Percentiles rank a stretch among this genome's conserved stretches.
phyloP scores from a whole-genome alignment of 805 yeast species.

The Kurtzmaniella fragi region DNA sequence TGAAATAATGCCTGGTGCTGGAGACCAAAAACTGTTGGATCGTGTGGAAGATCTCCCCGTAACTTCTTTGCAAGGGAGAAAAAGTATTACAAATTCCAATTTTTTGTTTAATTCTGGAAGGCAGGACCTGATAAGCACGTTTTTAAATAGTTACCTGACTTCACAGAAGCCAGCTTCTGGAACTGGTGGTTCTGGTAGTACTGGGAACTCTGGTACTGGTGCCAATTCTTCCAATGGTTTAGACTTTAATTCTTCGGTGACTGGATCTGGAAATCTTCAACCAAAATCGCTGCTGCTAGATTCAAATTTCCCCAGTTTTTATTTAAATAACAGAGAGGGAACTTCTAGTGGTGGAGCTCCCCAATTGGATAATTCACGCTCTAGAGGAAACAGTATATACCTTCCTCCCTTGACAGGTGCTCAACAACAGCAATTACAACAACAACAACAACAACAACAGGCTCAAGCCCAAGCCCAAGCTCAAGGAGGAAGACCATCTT shows the following conservation, averaged over 20 bases:
- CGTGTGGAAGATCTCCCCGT: too few relatives aligned
- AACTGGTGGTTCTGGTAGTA: background rate
- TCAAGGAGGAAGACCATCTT: conserved; percentile 6
- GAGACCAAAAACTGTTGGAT: too few relatives aligned
- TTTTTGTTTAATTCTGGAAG: conserved; percentile 23
- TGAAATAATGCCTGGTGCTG: background rate
- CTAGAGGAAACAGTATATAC: conserved; percentile 34
- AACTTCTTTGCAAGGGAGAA: conserved; percentile 3
- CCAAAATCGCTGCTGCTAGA: conserved; percentile 9
- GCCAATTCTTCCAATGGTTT: background rate
- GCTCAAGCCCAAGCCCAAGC: conserved; percentile 4
- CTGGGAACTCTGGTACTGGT: background rate
- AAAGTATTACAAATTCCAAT: conserved; percentile 10
- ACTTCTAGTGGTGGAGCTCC: conserved; percentile 6
- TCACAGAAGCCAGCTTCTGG: background rate
- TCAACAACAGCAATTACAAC: conserved; percentile 6
- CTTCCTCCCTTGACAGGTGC: conserved; percentile 30
- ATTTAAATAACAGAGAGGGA: conserved; percentile 13
- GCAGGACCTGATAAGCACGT: conserved; percentile 24
- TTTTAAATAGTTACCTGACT: conserved; percentile 17
- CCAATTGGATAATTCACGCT: conserved; percentile 13
- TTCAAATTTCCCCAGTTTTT: conserved; percentile 13
- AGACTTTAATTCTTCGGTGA: background rate
- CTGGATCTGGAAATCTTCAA: background rate
- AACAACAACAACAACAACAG: conserved; percentile 3